These are phyloP conservation scores for Dianthus caryophyllus DNA, from an alignment of 148 eudicot genomes.

Conservation along the genomic window DNA sequence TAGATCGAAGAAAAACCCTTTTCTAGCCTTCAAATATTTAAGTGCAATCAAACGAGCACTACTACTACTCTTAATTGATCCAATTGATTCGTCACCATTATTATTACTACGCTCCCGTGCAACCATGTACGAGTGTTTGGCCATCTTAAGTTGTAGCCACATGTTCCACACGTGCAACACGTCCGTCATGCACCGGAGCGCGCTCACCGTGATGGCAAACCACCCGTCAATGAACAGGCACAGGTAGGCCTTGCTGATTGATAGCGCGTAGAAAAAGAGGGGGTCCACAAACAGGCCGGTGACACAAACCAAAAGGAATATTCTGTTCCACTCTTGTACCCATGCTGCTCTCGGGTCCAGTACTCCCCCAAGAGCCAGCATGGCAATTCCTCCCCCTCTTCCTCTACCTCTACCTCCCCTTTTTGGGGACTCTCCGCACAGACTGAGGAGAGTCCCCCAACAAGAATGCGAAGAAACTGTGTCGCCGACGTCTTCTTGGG, in stretches of 20 bases:
- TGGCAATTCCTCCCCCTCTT: neutral
- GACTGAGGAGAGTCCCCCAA: constrained; percentile 2
- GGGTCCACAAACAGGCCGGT: constrained; percentile 84
- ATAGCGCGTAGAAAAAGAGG: constrained; percentile 74
- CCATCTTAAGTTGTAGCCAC: constrained; percentile 70
- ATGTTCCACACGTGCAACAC: constrained; percentile 73
- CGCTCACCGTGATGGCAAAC: constrained; percentile 71
- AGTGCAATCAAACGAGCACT: constrained; percentile 30
- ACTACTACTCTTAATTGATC: no score
- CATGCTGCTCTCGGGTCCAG: constrained; percentile 61
- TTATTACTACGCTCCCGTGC: constrained; percentile 9
- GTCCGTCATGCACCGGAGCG: constrained; percentile 76
- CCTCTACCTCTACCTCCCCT: neutral
- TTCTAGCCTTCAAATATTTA: constrained; percentile 45
- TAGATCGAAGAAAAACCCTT: constrained; percentile 68
- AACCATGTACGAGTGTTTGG: constrained; percentile 21
- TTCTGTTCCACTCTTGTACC: constrained; percentile 79
- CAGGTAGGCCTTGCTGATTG: constrained; percentile 64
- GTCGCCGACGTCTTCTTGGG: neutral
- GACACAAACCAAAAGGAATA: constrained; percentile 69
- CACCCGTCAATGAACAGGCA: constrained; percentile 91
- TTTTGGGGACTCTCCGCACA: constrained; percentile 23
- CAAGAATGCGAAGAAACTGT: constrained; percentile 2
- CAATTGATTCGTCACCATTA: neutral
- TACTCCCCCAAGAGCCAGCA: constrained; percentile 31